These are phyloP conservation scores for Camellia sinensis DNA, from an alignment of 148 eudicot genomes.

Conservation along the genomic window DNA sequence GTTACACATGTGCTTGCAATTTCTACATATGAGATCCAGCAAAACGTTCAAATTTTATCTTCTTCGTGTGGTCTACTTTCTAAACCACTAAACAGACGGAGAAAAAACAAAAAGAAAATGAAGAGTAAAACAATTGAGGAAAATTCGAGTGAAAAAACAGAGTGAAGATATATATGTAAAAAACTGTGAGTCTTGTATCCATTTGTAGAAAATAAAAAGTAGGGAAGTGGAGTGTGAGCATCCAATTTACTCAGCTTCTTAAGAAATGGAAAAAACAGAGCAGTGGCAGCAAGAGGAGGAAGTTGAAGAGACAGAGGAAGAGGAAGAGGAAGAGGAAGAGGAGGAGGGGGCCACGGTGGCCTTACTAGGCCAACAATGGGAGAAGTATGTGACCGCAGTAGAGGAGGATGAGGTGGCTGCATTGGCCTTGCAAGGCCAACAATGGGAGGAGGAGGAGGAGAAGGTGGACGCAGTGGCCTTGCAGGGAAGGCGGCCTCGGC, in stretches of 20 bases:
- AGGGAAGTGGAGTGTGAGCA: not conserved
- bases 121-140: too few relatives aligned
- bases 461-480: not conserved
- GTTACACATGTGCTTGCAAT: too few relatives aligned
- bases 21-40: too few relatives aligned
- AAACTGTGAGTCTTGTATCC: too few relatives aligned
- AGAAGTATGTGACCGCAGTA: not conserved
- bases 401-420: not conserved
- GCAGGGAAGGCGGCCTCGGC: not conserved
- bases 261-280: conserved; percentile 9
- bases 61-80: too few relatives aligned
- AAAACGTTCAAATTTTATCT: too few relatives aligned
- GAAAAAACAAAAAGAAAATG: too few relatives aligned
- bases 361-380: conserved; percentile 4
- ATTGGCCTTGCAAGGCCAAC: not conserved
- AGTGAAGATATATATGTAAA: too few relatives aligned
- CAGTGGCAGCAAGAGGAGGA: not conserved
- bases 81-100: too few relatives aligned
- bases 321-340: not conserved
- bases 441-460: not conserved
- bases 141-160: too few relatives aligned
- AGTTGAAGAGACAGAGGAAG: too few relatives aligned
- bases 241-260: too few relatives aligned
- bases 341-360: not conserved
- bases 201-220: not conserved